Evolutionary conservation across 306 rosid species (phyloP), one percentile per base, ranked within the genome.

Genomic region (Bauhinia variegata): DNA sequence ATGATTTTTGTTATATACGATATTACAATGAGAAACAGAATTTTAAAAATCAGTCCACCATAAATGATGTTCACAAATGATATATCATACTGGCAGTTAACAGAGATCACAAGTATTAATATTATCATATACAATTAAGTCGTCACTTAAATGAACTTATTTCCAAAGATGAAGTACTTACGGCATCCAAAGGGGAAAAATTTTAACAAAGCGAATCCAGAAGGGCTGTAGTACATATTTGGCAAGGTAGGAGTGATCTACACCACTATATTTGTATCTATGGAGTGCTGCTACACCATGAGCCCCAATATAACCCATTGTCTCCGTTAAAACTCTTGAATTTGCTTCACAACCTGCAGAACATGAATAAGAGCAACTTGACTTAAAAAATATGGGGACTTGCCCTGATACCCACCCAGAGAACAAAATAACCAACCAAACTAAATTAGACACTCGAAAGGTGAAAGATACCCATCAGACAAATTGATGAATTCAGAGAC

Each of bases 141-240:
- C 52, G 44, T 56, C 57, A 67, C 56, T 62, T 36, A 64, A 34
- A 58, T 1, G 50, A 31, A 19, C 49, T 38, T 60, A 57, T 54
- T 33, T 63, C 10, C 33, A 71, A 70, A 33, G 37, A 55, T 38
- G 68, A 72, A 75, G 54, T 23, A 82, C 95, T 88, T 76, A 95
- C 97, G 97, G 97, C 97, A 95, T 90, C 97, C 99, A 95, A 53
- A 86, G 83, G 0, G 99, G 99, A 63, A 95, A 95, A 41, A 95
- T 11, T 19, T 79, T 82, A 79, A 95, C 96, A 42, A 83, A 80
- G 65, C 88, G 92, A 58, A 72, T 73, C 95, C 97, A 88, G 55
- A 95, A 95, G 57, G 99, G 99, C 62, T 95, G 97, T 73, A 95
- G 79, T 32, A 90, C 82, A 80, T 90, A 95, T 95, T 90, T 90